Percentiles rank a stretch among this genome's conserved stretches.
Conservation (phyloP, 2,329 filamentous ascomycete genomes). For the Phialophora chinensis region DNA sequence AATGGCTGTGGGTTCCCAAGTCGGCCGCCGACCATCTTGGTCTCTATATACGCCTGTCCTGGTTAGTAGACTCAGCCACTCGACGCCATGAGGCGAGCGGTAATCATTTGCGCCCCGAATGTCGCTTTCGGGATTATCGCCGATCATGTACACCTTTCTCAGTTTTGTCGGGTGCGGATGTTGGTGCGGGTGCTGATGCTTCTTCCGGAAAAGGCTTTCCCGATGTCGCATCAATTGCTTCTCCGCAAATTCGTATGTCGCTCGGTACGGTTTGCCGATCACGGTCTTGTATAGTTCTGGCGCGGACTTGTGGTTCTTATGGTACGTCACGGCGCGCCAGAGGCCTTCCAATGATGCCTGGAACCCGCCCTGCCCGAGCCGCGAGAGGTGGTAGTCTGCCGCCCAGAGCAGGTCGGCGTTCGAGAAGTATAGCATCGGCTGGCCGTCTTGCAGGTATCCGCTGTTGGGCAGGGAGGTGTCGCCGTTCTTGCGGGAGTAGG, state of each 20-base stretch:
- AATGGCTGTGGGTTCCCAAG: slow-evolving; percentile 67
- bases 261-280: slow-evolving; percentile 80
- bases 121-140: slow-evolving; percentile 87
- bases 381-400: slow-evolving; percentile 79
- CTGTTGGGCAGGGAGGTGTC: slow-evolving; percentile 67
- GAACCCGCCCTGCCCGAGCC: slow-evolving; percentile 91
- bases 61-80: slow-evolving; percentile 61
- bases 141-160: slow-evolving; percentile 87
- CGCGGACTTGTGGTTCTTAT: slow-evolving; percentile 16
- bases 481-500: slow-evolving; percentile 75
- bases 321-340: slow-evolving; percentile 72
- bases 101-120: slow-evolving; percentile 86
- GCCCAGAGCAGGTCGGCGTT: slow-evolving; percentile 93
- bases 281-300: slow-evolving; percentile 49
- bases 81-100: slow-evolving; percentile 67
- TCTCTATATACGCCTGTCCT: slow-evolving; percentile 75
- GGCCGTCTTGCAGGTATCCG: slow-evolving; percentile 82
- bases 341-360: slow-evolving; percentile 79
- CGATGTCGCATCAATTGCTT: slow-evolving; percentile 69
- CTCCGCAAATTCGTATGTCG: slow-evolving; percentile 86
- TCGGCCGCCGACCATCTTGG: slow-evolving; percentile 59
- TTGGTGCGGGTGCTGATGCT: slow-evolving; percentile 13
- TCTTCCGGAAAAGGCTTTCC: slow-evolving; percentile 49
- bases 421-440: slow-evolving; percentile 83
- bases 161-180: slow-evolving; percentile 52